Conservation (phyloP, 2,329 filamentous ascomycete species). For the Elsinoe arachidis region DNA sequence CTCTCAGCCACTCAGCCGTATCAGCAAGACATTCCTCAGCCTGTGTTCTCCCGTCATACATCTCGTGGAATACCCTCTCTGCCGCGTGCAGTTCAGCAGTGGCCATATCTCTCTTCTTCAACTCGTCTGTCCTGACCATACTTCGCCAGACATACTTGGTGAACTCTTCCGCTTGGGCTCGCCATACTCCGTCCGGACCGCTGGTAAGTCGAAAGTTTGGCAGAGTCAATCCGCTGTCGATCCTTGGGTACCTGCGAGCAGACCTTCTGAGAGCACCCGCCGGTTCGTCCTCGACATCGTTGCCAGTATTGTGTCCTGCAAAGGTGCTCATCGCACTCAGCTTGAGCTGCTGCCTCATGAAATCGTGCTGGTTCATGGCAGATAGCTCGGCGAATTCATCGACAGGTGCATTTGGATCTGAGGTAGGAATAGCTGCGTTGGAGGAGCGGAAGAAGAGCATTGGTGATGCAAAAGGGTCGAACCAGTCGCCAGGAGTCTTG, state of each 20-base stretch:
- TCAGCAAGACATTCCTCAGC: constrained; percentile 1
- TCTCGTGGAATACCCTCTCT: constrained; percentile 12
- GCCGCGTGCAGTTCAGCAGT: constrained; percentile 15
- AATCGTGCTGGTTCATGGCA: constrained; percentile 24
- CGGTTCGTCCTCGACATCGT: not conserved
- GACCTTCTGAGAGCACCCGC: constrained; percentile 19
- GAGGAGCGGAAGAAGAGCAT: constrained; percentile 44
- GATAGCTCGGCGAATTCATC: constrained; percentile 27
- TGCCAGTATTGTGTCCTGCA: not conserved
- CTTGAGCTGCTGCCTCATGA: constrained; percentile 20
- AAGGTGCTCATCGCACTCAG: constrained; percentile 18
- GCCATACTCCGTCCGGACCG: constrained; percentile 30
- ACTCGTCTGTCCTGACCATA: constrained; percentile 19
- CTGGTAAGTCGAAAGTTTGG: constrained; percentile 35
- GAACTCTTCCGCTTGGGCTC: constrained; percentile 35
- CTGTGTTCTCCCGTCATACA: constrained; percentile 7
- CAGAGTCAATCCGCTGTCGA: constrained; percentile 30
- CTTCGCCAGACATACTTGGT: constrained; percentile 32
- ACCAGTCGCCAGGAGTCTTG: constrained; percentile 34
- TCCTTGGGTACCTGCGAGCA: constrained; percentile 36
- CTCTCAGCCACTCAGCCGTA: constrained; percentile 17
- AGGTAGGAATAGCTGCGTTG: constrained; percentile 21
- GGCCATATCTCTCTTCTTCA: constrained; percentile 14
- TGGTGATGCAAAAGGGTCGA: constrained; percentile 44
- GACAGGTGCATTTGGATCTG: constrained; percentile 15